Conservation (phyloP, 2,329 filamentous ascomycete genomes). For the Trichoderma koningii region DNA sequence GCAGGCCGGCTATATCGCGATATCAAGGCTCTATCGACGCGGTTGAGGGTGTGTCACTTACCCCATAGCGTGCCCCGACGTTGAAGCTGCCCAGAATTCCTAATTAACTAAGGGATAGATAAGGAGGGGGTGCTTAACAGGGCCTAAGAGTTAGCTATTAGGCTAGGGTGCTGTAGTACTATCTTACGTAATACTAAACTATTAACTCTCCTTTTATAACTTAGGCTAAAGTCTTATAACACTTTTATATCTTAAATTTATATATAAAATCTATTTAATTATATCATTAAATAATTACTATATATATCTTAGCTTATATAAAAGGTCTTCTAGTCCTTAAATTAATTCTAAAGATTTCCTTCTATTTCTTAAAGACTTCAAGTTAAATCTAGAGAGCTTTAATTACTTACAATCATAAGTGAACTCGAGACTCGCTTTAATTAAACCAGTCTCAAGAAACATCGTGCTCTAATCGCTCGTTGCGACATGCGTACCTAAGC, state of each 20-base stretch:
- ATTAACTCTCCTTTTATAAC: background rate
- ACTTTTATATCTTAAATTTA: background rate
- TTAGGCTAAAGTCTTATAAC: background rate
- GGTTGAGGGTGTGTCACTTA: slow-evolving; percentile 16
- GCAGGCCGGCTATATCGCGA: background rate
- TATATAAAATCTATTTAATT: background rate
- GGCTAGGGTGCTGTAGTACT: background rate
- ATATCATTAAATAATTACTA: background rate
- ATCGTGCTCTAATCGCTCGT: background rate
- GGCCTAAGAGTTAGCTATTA: background rate
- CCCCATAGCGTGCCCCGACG: slow-evolving; percentile 25
- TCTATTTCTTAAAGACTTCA: no score
- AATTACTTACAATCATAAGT: no score
- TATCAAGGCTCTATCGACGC: background rate
- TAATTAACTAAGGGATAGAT: slow-evolving; percentile 7
- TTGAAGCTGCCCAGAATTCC: background rate
- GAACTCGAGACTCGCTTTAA: no score
- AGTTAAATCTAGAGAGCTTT: no score
- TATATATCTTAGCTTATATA: no score
- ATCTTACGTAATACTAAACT: background rate
- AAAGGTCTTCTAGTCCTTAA: no score
- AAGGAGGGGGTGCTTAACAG: background rate
- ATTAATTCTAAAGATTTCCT: no score
- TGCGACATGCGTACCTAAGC: no score
- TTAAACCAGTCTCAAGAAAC: no score